Conservation (phyloP, 2,329 filamentous ascomycete species). For the Hypomyces rosellus region DNA sequence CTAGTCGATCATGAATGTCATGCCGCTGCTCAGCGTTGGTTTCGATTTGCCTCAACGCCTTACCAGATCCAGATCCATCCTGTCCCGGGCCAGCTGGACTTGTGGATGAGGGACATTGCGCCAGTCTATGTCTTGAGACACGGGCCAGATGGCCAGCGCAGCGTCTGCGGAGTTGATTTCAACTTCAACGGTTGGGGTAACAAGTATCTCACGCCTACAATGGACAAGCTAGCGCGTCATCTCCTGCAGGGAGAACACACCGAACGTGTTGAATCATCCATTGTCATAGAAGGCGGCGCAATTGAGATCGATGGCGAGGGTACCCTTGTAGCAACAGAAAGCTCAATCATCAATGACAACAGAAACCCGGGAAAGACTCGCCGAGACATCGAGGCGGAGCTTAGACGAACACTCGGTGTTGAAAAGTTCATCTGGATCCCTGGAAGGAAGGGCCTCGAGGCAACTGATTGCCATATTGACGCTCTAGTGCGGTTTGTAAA, state of each 20-base stretch:
- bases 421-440: constrained; percentile 22
- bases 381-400: constrained; percentile 4
- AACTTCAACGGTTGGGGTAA: constrained; percentile 22
- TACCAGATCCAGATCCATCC: constrained; percentile 7
- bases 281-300: too few species aligned
- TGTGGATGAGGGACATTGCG: too few species aligned
- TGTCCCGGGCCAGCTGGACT: neutral
- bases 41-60: neutral
- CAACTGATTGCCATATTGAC: constrained; percentile 24
- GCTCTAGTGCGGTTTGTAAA: constrained; percentile 14
- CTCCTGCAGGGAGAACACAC: too few species aligned
- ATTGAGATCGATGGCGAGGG: too few species aligned
- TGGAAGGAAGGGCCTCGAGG: constrained; percentile 17
- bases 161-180: constrained; percentile 14
- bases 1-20: constrained; percentile 9
- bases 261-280: too few species aligned
- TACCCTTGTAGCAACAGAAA: too few species aligned
- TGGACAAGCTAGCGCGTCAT: too few species aligned
- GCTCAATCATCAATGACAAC: too few species aligned
- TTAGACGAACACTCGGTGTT: constrained; percentile 16
- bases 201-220: too few species aligned
- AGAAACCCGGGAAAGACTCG: too few species aligned
- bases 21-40: constrained; percentile 9
- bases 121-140: constrained; percentile 5
- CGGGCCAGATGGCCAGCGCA: neutral